Evolutionary conservation across 108 stramenopile genomes (phyloP), one percentile per base, ranked within the genome.

Genomic region (Skeletonema grethae): DNA sequence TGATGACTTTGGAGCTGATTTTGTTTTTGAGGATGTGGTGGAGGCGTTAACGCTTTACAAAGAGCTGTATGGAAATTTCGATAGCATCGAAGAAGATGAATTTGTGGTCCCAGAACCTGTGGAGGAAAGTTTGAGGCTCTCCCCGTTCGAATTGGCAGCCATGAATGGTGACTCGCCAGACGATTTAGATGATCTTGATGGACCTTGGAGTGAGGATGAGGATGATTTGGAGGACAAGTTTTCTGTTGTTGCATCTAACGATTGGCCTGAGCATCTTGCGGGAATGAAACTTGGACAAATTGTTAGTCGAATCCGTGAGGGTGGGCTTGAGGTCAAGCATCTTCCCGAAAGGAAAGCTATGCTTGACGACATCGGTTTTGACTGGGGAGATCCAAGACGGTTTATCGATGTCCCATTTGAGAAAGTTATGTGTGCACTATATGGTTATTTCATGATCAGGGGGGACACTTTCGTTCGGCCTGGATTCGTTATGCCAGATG

Each of bases 401-500:
- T 96, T 92, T 65, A 68, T 97, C 30, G 88, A 93, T 68, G 82
- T 94, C 77, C 92, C 94, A 28, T 97, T 96, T 84, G 92, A 93
- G 61, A 93, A 91, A 75, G 84, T 86, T 46, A 90, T 96, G 86
- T 93, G 90, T 69, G 93, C 89, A 12, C 62, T 95, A 64, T 93
- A 83, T 63, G 85, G 86, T 13, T 91, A 90, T 56, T 93, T 88
- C 69, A 86, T 91, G 76, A 80, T 97, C 38, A 76, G 91, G 60
- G 97, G 97, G 32, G 92, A 96, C 65, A 84, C 95, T 71, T 88
- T 87, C 69, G 93, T 96, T 15, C 69, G 82, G 1, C 57, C 69
- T 46, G 90, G 90, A 61, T 97, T 94, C 71, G 85, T 88, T 13
- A 95, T 97, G 82, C 97, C 95, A 18, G 87, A 87, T 38, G 95